Base-by-base conservation (phyloP, 1,284 basidiomycete genomes). In the Ustilago nuda region DNA sequence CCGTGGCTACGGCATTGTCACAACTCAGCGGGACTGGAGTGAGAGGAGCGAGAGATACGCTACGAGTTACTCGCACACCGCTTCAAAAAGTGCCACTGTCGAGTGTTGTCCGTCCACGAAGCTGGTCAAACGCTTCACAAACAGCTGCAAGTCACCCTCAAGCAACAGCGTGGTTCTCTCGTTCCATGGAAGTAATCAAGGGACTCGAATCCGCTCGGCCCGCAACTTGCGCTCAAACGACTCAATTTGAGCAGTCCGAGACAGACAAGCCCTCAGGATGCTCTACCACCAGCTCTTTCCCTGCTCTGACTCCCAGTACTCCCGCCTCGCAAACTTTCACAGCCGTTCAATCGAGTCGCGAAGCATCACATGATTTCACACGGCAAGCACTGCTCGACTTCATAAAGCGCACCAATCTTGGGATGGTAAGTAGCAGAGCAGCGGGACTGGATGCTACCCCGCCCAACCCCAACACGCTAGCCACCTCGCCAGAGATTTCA, bases 351-450 rank as follows among this genome's bases (percentile, higher is more conserved):
- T n/a, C 48, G 13, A 23, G 30, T 17, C 51, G 51, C 4, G n/a
- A 27, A 1, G n/a, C 48, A 8, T 63, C 70, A 0, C 58, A 62
- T 15, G 64, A 63, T 15, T 72, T 72, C 43, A 72, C 70, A 11
- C 64, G 70, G 0, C 56, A 72, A 39, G 65, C 64, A 12, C 61
- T 72, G 6, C 43, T 72, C n/a, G 64, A 72, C 30, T 61, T 67
- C 37, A 66, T 72, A 8, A 45, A 65, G 9, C 64, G 61, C n/a
- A 72, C 70, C 8, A 72, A 63, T 13, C 37, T 66, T 32, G 53
- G 60, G 8, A 65, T 56, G 27, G 27, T 56, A 13, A 56, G 41
- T 32, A 60, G 45, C 35, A 11, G 46, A 0, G 8, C 41, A 19
- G 56, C 50, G 15, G 23, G 27, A 13, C 9, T 39, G 15, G 4